These are phyloP conservation scores for Globisporangium nunn DNA, from an alignment of 352 stramenopile genomes.

Conservation along the genomic window DNA sequence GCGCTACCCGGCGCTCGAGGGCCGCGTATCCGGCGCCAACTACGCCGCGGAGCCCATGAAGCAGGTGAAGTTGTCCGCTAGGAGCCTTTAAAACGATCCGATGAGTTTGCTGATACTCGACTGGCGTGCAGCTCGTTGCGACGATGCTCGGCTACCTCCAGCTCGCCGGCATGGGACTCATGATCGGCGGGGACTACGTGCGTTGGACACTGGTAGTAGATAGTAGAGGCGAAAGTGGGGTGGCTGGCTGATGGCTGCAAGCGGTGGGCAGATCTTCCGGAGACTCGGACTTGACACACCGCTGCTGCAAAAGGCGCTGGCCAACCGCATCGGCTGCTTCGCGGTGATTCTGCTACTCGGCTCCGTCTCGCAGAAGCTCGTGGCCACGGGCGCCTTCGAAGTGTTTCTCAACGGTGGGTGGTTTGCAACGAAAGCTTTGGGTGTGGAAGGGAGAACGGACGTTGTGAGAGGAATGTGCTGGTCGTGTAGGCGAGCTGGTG, in stretches of 20 bases:
- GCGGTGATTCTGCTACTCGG: conserved; percentile 62
- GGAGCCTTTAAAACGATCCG: not conserved
- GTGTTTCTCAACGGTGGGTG: conserved; percentile 71
- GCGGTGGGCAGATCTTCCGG: conserved; percentile 31
- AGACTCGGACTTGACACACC: conserved; percentile 32
- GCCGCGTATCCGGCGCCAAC: conserved; percentile 53
- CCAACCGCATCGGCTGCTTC: conserved; percentile 70
- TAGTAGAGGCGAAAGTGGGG: not conserved
- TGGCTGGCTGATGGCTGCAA: too few relatives aligned
- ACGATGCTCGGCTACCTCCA: conserved; percentile 42
- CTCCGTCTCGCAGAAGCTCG: conserved; percentile 46
- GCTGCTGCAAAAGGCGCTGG: conserved; percentile 53
- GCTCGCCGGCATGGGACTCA: conserved; percentile 39
- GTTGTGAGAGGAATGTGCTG: not conserved
- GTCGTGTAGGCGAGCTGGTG: conserved; percentile 42
- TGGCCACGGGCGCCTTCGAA: conserved; percentile 72
- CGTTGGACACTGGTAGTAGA: conserved; percentile 3
- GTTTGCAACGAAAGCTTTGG: not conserved
- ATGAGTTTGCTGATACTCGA: not conserved
- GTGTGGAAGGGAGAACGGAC: not conserved
- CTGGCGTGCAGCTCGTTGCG: conserved; percentile 25
- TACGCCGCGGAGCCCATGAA: conserved; percentile 52
- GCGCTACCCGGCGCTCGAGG: conserved; percentile 63
- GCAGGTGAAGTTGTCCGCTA: conserved; percentile 16
- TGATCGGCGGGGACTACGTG: conserved; percentile 63